Percentiles rank a stretch among this genome's conserved stretches.
These are phyloP conservation scores for Chalciporus piperatus DNA, from an alignment of 768 basidiomycete species.

Conservation along the genomic window DNA sequence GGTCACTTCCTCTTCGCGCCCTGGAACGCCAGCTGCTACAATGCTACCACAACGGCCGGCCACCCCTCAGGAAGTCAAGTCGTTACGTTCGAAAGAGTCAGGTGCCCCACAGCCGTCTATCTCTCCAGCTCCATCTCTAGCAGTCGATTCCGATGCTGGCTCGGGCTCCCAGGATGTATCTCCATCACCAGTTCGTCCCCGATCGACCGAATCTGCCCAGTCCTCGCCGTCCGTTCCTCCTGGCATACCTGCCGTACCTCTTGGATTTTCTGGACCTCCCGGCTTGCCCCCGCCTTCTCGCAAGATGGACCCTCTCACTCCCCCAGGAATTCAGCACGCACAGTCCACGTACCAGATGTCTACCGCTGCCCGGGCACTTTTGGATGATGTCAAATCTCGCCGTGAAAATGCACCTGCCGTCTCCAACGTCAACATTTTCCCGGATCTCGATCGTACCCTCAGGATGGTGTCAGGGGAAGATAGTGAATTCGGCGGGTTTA, in stretches of 20 bases:
- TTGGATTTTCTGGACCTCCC: slow-evolving; percentile 60
- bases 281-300: slow-evolving; percentile 44
- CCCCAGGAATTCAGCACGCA: slow-evolving; percentile 37
- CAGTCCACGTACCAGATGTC: slow-evolving; percentile 79
- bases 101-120: slow-evolving; percentile 37
- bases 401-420: slow-evolving; percentile 53
- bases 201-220: slow-evolving; percentile 37
- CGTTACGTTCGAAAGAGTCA: slow-evolving; percentile 39
- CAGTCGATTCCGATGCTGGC: slow-evolving; percentile 49
- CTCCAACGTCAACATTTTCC: slow-evolving; percentile 65
- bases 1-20: slow-evolving; percentile 52
- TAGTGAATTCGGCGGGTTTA: slow-evolving; percentile 66
- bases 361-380: slow-evolving; percentile 74
- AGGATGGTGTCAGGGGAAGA: slow-evolving; percentile 67
- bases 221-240: slow-evolving; percentile 45
- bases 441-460: slow-evolving; percentile 84
- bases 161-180: slow-evolving; percentile 43
- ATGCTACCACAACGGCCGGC: slow-evolving; percentile 41
- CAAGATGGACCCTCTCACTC: slow-evolving; percentile 52
- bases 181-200: slow-evolving; percentile 42
- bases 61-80: slow-evolving; percentile 43
- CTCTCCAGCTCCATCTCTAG: slow-evolving; percentile 47
- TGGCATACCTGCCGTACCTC: slow-evolving; percentile 51
- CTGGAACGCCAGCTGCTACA: slow-evolving; percentile 48
- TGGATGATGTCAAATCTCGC: slow-evolving; percentile 79